phyloP scores from a whole-genome alignment of 2,329 filamentous ascomycete species.

The Chrysosporium keratinophilum region DNA sequence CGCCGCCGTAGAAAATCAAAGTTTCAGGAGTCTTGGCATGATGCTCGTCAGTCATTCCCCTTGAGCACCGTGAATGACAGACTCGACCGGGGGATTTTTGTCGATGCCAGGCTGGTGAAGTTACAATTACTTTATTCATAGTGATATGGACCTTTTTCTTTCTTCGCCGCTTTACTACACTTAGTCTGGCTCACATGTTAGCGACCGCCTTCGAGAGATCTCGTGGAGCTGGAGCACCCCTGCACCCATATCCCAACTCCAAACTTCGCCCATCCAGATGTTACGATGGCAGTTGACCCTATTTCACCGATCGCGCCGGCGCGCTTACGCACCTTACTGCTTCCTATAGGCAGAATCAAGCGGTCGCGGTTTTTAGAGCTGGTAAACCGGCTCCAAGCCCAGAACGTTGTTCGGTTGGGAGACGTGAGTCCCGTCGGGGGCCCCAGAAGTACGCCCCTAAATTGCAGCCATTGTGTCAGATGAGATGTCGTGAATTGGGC shows the following conservation, averaged over 20 bases:
- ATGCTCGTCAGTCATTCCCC: no score
- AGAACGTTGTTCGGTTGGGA: conserved; percentile 72
- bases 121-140: not conserved
- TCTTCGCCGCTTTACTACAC: not conserved
- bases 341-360: conserved; percentile 80
- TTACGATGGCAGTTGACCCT: conserved; percentile 73
- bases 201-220: not conserved
- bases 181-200: not conserved
- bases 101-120: not conserved
- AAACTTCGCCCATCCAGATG: conserved; percentile 2
- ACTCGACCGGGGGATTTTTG: no score
- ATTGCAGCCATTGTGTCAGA: conserved; percentile 7
- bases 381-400: conserved; percentile 62
- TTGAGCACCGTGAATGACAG: no score
- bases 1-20: no score
- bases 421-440: conserved; percentile 78
- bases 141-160: not conserved
- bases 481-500: not conserved
- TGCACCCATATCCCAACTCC: not conserved
- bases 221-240: not conserved
- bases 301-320: conserved; percentile 85
- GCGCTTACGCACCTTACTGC: conserved; percentile 74
- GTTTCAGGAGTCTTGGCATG: no score
- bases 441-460: conserved; percentile 59
- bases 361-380: conserved; percentile 69